Percentiles rank a stretch among this genome's conserved stretches.
Evolutionary conservation across 1,284 basidiomycete genomes (phyloP).

Genomic region (Ustilago tritici): DNA sequence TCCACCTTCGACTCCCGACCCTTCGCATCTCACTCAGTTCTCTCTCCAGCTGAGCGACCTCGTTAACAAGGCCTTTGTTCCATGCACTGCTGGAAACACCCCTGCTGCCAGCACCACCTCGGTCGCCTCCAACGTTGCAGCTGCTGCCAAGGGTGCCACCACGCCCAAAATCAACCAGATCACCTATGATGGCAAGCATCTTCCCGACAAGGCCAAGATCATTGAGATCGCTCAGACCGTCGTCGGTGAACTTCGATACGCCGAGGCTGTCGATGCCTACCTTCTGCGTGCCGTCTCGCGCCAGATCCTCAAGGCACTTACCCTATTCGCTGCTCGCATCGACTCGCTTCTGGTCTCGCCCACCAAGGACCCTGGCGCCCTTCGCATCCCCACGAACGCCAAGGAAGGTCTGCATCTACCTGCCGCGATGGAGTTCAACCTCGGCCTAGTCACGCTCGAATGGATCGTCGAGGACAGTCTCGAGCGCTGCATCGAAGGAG

Average conservation of each 20-base stretch:
- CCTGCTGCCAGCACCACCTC: constrained; percentile 27
- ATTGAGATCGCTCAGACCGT: constrained; percentile 64
- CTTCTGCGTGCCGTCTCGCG: constrained; percentile 66
- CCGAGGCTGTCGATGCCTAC: constrained; percentile 62
- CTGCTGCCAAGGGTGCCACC: constrained; percentile 43
- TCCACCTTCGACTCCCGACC: constrained; percentile 54
- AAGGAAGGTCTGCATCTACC: constrained; percentile 58
- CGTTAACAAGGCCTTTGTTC: constrained; percentile 65
- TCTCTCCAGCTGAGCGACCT: constrained; percentile 65
- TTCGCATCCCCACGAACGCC: constrained; percentile 57
- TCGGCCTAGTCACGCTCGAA: constrained; percentile 63
- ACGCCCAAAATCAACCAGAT: constrained; percentile 58
- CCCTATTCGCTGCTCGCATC: constrained; percentile 66
- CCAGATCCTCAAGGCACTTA: constrained; percentile 65
- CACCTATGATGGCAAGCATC: constrained; percentile 58
- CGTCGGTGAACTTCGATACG: constrained; percentile 63
- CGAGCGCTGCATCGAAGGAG: constrained; percentile 67
- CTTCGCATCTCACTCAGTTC: constrained; percentile 65
- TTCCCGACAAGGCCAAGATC: constrained; percentile 60
- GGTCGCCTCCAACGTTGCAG: constrained; percentile 49
- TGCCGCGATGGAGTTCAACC: constrained; percentile 66
- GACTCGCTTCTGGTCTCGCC: constrained; percentile 64
- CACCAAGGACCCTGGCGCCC: constrained; percentile 50
- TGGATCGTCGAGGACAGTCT: constrained; percentile 68
- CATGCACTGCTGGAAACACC: constrained; percentile 38